These are phyloP conservation scores for Colletotrichum lupini DNA, from an alignment of 2,329 filamentous ascomycete genomes.

Conservation along the genomic window DNA sequence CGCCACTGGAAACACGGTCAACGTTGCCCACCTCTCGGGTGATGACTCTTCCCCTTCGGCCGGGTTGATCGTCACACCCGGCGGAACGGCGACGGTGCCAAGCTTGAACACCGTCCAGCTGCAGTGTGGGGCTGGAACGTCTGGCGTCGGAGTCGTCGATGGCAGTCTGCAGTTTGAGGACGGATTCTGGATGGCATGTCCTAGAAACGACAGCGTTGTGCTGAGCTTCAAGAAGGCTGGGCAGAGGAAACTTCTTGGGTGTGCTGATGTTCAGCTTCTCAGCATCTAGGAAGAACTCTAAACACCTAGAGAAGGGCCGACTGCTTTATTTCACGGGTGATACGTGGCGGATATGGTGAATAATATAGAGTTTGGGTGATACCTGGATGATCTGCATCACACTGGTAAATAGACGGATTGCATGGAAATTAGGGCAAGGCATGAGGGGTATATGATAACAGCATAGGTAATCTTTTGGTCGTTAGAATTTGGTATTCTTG, in stretches of 20 bases:
- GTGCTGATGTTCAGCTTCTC: background rate
- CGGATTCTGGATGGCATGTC: background rate
- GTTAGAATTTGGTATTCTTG: background rate
- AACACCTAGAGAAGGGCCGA: background rate
- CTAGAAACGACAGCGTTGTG: background rate
- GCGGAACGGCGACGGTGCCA: background rate
- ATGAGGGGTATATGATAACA: background rate
- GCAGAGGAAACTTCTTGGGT: background rate
- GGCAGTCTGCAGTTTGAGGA: background rate
- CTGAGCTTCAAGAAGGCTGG: background rate
- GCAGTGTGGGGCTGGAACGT: background rate
- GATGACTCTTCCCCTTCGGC: background rate
- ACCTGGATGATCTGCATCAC: background rate
- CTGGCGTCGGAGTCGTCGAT: background rate
- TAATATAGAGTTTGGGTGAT: background rate
- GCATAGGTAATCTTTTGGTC: background rate
- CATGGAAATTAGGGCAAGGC: background rate
- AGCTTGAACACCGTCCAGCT: background rate
- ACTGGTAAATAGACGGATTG: background rate
- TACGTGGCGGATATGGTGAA: background rate
- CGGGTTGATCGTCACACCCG: background rate
- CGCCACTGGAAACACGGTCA: background rate
- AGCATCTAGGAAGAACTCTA: background rate
- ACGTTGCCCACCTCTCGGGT: background rate
- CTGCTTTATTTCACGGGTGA: background rate